Evolutionary conservation across 352 stramenopile species (phyloP), one percentile per base, ranked within the genome.

Genomic region (Globisporangium paroecandrum): DNA sequence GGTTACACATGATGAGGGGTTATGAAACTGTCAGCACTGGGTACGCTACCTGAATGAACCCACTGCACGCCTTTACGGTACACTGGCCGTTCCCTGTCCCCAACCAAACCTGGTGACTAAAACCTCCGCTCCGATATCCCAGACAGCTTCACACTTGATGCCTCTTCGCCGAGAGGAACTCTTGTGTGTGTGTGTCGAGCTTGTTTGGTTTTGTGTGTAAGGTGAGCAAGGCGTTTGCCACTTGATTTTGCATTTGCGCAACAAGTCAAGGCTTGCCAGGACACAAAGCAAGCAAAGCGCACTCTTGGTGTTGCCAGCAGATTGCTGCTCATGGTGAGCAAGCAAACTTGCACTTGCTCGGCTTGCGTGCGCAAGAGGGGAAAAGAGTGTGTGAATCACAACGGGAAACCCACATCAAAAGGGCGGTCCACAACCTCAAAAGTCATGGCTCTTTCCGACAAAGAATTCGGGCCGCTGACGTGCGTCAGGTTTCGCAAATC

Each of bases 241-340:
- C 12, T 46, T 32, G 29, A 8, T 32, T 32, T 32, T 46, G 38
- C 12, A 46, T 20, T 15, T 20, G 38, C 38, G 36, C 36, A 43
- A 43, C 12, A 43, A 43, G 12, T 32, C 10, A 43, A 47, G 41
- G 20, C 41, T 49, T 49, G 41, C 15, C 12, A 20, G 13, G 32
- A 38, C 32, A 7, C 18, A 51, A 51, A 51, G 43, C 41, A 51
- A 51, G 43, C 41, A 43, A 49, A 47, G 36, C 36, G 41, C 13
- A 18, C 41, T n/a, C 15, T 47, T 49, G 36, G n/a, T 51, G 43
- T n/a, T 24, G 43, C 18, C 18, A 24, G 43, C 18, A 51, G 43
- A 51, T 51, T 51, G 43, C 43, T 51, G 43, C 18, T 51, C 43
- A n/a, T 51, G 43, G 43, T 51, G 43, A 51, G 43, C 43, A 51